phyloP scores from a whole-genome alignment of 768 basidiomycete species.

The Amylocystis lapponica region DNA sequence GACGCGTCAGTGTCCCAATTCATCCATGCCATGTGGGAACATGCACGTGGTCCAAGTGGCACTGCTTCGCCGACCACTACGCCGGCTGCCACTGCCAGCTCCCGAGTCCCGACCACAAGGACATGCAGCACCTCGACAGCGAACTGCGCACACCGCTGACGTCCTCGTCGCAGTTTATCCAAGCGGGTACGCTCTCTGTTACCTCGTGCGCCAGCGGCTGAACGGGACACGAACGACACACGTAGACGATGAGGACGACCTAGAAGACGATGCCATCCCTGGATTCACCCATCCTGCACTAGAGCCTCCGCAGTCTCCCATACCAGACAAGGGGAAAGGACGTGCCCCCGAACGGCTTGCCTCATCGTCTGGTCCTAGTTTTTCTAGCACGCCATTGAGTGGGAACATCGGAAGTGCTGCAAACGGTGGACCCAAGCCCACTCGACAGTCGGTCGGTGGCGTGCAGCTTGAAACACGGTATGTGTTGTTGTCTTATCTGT shows the following conservation, averaged over 20 bases:
- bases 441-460: conserved; percentile 73
- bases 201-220: too few relatives aligned
- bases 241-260: conserved; percentile 77
- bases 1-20: conserved; percentile 26
- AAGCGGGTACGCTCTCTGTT: conserved; percentile 53
- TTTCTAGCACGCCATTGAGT: conserved; percentile 40
- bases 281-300: conserved; percentile 66
- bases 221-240: too few relatives aligned
- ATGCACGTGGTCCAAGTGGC: conserved; percentile 10
- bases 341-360: conserved; percentile 53
- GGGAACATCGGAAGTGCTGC: conserved; percentile 65
- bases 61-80: background rate
- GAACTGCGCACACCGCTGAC: conserved; percentile 29
- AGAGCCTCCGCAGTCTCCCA: conserved; percentile 32
- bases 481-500: conserved; percentile 12
- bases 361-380: conserved; percentile 31
- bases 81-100: background rate
- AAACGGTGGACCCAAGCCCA: conserved; percentile 33
- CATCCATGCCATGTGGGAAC: conserved; percentile 8
- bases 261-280: conserved; percentile 78
- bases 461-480: conserved; percentile 86
- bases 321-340: conserved; percentile 64
- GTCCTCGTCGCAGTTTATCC: conserved; percentile 71
- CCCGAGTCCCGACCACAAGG: background rate
- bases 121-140: conserved; percentile 19